Evolutionary conservation across 2,329 filamentous ascomycete genomes (phyloP).

Genomic region (Pyricularia grisea): DNA sequence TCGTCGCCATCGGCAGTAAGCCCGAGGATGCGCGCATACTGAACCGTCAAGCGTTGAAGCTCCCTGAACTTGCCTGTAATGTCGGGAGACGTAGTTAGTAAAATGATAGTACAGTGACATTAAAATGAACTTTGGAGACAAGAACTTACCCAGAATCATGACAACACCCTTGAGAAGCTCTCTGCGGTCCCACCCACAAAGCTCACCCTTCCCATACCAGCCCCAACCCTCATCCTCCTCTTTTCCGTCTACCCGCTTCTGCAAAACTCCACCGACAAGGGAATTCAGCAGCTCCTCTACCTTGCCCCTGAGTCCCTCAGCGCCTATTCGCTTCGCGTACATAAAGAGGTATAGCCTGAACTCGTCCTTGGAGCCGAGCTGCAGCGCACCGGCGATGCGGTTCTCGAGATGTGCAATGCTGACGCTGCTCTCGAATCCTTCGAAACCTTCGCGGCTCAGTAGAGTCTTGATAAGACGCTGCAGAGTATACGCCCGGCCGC

Average conservation of each 20-base stretch:
- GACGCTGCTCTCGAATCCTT: slow-evolving; percentile 82
- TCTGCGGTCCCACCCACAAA: slow-evolving; percentile 86
- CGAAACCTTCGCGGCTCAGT: slow-evolving; percentile 81
- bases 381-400: slow-evolving; percentile 78
- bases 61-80: slow-evolving; percentile 82
- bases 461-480: slow-evolving; percentile 86
- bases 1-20: slow-evolving; percentile 38
- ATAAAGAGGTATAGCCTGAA: slow-evolving; percentile 94
- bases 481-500: slow-evolving; percentile 83
- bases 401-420: slow-evolving; percentile 95
- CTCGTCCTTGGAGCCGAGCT: slow-evolving; percentile 79
- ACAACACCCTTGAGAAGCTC: slow-evolving; percentile 87
- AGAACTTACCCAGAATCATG: slow-evolving; percentile 72
- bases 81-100: slow-evolving; percentile 20
- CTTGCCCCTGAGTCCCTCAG: slow-evolving; percentile 78
- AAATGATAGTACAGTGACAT: background rate
- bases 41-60: slow-evolving; percentile 86
- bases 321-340: slow-evolving; percentile 93
- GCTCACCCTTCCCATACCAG: slow-evolving; percentile 58
- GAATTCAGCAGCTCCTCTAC: slow-evolving; percentile 85
- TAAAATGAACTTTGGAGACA: background rate
- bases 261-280: slow-evolving; percentile 63
- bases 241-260: slow-evolving; percentile 42
- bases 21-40: slow-evolving; percentile 78
- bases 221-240: slow-evolving; percentile 28